Base-by-base conservation (phyloP, 2,329 filamentous ascomycete genomes). In the Eutypella sp. region DNA sequence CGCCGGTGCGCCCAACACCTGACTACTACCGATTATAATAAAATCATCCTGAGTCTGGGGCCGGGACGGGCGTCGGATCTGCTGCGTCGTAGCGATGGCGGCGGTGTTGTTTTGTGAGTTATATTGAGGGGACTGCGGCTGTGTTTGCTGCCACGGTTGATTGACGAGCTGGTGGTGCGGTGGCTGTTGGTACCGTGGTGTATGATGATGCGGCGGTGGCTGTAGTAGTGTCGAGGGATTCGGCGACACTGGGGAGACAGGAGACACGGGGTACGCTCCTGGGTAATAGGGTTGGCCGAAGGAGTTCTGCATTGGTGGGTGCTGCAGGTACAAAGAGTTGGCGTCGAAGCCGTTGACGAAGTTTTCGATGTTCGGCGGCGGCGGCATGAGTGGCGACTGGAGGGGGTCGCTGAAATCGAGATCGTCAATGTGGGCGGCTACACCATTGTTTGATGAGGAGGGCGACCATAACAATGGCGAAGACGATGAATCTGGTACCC, bases 11-110 rank as follows among this genome's bases (percentile, higher is more conserved):
- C 19, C 39, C 20, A 20, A 46, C 24, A 46, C 56, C 36, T 54
- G 51, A 24, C 53, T 55, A 2, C 59, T 56, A 15, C 49, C 46
- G 5, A 56, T 39, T 39, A n/a, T n/a, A n/a, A n/a, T n/a, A n/a
- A n/a, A n/a, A n/a, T n/a, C n/a, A n/a, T n/a, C n/a, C n/a, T n/a
- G 29, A 15, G 13, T 15, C 29, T 6, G 11, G 29, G 13, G 11
- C 13, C 11, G 29, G 11, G 29, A 33, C 5, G 16, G 29, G 5
- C 16, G 29, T 6, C 16, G 5, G 29, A 11, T 33, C 13, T 29
- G 7, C 8, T 29, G 25, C n/a, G 25, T 13, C 25, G 25, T 33
- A 33, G 29, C 29, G 13, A 15, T n/a, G 29, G 29, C 16, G 29
- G 11, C 29, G 5, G 29, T 33, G 29, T 6, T 6, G 29, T 33